Conservation (phyloP, 139 green algal species). For the Haematococcus lacustris region DNA sequence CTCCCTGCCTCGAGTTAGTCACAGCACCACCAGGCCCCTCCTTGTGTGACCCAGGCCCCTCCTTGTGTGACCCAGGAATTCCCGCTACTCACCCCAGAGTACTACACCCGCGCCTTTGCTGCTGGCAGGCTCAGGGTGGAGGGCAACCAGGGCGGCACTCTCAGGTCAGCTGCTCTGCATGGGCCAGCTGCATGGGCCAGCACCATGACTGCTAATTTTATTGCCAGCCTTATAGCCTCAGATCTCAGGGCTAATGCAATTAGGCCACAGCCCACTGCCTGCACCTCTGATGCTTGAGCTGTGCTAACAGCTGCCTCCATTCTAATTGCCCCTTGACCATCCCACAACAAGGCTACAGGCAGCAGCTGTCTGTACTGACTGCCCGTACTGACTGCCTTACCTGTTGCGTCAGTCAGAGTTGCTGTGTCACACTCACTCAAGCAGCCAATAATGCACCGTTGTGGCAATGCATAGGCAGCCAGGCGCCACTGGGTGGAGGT, state of each 20-base stretch:
- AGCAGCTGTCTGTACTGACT: no score
- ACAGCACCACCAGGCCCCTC: no score
- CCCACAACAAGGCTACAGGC: no score
- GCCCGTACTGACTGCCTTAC: no score
- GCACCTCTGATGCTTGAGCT: neutral
- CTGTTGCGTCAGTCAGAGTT: no score
- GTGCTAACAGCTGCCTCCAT: no score
- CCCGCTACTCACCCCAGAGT: constrained; percentile 36
- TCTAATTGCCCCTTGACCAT: no score
- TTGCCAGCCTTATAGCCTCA: neutral
- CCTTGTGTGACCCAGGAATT: constrained; percentile 66
- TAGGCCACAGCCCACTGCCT: neutral
- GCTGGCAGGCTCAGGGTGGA: constrained; percentile 60
- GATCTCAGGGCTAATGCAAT: neutral
- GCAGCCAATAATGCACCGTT: no score
- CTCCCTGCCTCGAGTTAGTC: no score
- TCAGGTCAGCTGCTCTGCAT: neutral
- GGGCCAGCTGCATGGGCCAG: neutral
- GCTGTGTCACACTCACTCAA: no score
- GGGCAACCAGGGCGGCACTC: neutral
- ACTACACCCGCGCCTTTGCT: constrained; percentile 57
- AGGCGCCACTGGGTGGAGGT: no score
- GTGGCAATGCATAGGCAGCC: no score
- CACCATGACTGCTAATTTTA: neutral
- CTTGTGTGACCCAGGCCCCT: neutral